A percentile compares a stretch with the other conserved stretches of the same genome.
phyloP scores from a whole-genome alignment of 257 asterid species.

The Solanum chilense region DNA sequence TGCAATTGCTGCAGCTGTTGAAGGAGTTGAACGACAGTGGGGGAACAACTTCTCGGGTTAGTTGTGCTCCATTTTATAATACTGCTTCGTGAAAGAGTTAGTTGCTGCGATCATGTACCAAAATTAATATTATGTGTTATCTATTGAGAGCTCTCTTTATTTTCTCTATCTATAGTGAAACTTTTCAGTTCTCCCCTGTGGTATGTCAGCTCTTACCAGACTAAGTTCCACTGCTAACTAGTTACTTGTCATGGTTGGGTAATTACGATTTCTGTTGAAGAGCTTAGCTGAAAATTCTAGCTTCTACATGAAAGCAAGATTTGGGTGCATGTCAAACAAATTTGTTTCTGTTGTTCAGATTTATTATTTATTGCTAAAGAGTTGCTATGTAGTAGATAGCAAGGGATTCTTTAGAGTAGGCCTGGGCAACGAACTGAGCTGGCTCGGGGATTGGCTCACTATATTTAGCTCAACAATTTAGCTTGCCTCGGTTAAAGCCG shows the following conservation, averaged over 20 bases:
- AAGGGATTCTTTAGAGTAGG: neutral
- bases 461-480: neutral
- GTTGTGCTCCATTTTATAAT: conserved; percentile 10
- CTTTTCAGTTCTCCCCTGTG: neutral
- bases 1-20: conserved; percentile 96
- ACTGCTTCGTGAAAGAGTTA: neutral
- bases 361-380: neutral
- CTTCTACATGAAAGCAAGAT: neutral
- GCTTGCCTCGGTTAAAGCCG: neutral
- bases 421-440: neutral
- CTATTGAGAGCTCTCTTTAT: neutral
- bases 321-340: neutral
- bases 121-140: neutral
- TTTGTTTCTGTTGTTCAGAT: neutral
- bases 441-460: neutral
- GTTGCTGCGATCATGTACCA: neutral
- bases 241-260: neutral
- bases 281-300: neutral
- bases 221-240: neutral
- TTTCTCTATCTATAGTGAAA: neutral
- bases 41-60: conserved; percentile 75
- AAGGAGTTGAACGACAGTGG: conserved; percentile 93
- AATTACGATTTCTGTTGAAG: neutral
- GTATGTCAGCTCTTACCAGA: neutral
- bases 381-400: neutral